Evolutionary conservation across 768 basidiomycete species (phyloP), one percentile per base, ranked within the genome.

Genomic region (Candolleomyces eurysporus): DNA sequence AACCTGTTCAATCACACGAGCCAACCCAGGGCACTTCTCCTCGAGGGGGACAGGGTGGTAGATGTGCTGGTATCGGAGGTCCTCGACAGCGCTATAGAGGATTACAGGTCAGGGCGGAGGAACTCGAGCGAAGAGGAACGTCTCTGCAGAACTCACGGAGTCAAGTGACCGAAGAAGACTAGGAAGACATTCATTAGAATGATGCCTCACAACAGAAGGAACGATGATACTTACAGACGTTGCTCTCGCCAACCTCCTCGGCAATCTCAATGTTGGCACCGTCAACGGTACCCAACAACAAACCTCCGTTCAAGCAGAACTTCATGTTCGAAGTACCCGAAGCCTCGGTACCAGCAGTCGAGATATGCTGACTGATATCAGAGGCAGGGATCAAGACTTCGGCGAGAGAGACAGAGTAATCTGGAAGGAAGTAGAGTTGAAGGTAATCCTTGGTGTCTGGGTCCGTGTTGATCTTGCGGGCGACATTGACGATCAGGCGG

Each of bases 251-350:
- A 51, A 94, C 78, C 72, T 97, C 95, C 69, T 98, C 94, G 4
- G 93, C 95, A 65, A 98, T 98, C 78, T 98, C 96, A 61, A 94
- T 94, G 68, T 94, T 96, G 19, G 96, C 96, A 58, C 96, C 96
- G 75, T 99, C 94, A 61, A 92, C 91, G 31, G 94, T 94, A 50
- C 93, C 94, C 51, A 96, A 74, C 14, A 98, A 78, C 52, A 98
- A 77, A 21, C 94, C 95, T 42, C 96, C 96, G 67, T 94, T 95
- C 56, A 96, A 71, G 67, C 91, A 91, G 75, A 98, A 94, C 74
- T 91, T 91, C 89, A 92, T 91, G 76, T 91, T 92, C 7, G 87
- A 90, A 45, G 89, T 90, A 39, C 88, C 89, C 1, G 85, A 87
- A 11, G 90, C 89, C 71, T 98, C 95, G 2, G 96, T 98, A 42